Conservation (phyloP, 2,329 filamentous ascomycete genomes). For the Calonectria naviculata region DNA sequence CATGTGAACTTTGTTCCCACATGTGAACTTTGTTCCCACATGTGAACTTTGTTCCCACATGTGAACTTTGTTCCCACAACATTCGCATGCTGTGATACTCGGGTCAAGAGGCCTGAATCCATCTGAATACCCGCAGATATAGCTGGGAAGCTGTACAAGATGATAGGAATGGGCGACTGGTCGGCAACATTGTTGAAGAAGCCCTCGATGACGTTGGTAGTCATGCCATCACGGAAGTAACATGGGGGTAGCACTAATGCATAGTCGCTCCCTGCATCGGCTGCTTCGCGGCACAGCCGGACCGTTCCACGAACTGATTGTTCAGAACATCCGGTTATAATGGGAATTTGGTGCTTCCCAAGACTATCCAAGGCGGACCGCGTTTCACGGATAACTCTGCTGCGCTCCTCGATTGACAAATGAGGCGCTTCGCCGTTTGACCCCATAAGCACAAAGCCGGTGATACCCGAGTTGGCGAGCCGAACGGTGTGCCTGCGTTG, state of each 20-base stretch:
- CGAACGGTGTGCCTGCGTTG: background rate
- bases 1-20: background rate
- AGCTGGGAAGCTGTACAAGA: background rate
- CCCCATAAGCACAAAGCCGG: background rate
- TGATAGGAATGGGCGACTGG: background rate
- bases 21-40: background rate
- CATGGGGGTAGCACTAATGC: background rate
- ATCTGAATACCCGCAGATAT: background rate
- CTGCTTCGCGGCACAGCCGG: background rate
- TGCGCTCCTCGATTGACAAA: background rate
- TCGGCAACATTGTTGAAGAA: background rate
- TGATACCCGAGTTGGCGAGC: background rate
- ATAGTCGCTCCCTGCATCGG: background rate
- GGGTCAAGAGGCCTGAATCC: background rate
- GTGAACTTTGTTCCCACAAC: background rate
- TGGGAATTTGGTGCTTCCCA: background rate
- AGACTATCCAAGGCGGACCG: background rate
- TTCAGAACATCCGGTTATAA: background rate
- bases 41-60: background rate
- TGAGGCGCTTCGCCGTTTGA: background rate
- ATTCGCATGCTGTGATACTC: background rate
- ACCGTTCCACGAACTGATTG: background rate
- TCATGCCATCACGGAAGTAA: background rate
- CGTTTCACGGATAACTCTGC: background rate
- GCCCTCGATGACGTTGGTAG: background rate